phyloP scores from a whole-genome alignment of 257 asterid species.

The Paulownia fortunei region DNA sequence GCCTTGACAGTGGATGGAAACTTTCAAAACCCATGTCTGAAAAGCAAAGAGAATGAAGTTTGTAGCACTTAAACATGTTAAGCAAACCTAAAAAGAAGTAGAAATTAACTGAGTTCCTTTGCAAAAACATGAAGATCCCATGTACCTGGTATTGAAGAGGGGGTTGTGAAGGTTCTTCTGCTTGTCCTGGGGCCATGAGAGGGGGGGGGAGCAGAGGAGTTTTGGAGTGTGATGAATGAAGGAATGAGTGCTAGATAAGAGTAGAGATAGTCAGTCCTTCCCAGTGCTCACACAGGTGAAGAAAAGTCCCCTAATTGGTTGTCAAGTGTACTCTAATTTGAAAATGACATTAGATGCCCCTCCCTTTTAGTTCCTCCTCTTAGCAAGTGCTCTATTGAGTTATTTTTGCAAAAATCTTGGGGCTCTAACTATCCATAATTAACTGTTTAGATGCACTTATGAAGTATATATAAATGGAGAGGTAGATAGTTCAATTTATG shows the following conservation, averaged over 20 bases:
- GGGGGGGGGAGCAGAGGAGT: neutral
- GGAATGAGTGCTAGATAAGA: constrained; percentile 35
- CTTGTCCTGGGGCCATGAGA: constrained; percentile 56
- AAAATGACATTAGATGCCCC: constrained; percentile 44
- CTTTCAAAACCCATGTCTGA: constrained; percentile 82
- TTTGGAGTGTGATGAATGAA: constrained; percentile 18
- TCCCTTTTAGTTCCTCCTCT: neutral
- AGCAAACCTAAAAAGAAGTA: neutral
- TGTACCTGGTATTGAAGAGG: constrained; percentile 74
- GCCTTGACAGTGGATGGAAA: constrained; percentile 92
- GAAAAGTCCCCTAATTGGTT: neutral
- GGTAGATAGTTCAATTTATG: neutral
- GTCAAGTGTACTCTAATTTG: constrained; percentile 22
- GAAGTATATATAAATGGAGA: neutral
- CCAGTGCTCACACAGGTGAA: neutral
- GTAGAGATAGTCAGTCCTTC: neutral
- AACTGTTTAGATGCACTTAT: neutral
- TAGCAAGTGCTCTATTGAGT: neutral
- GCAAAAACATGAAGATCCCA: constrained; percentile 2
- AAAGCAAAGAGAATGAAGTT: neutral
- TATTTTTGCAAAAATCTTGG: neutral
- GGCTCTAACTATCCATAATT: neutral
- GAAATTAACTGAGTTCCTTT: neutral
- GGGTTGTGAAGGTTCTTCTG: constrained; percentile 51
- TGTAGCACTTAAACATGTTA: neutral